A percentile compares a stretch with the other conserved stretches of the same genome.
phyloP scores from a whole-genome alignment of 129 eudicot genomes.

The Tagetes patula region DNA sequence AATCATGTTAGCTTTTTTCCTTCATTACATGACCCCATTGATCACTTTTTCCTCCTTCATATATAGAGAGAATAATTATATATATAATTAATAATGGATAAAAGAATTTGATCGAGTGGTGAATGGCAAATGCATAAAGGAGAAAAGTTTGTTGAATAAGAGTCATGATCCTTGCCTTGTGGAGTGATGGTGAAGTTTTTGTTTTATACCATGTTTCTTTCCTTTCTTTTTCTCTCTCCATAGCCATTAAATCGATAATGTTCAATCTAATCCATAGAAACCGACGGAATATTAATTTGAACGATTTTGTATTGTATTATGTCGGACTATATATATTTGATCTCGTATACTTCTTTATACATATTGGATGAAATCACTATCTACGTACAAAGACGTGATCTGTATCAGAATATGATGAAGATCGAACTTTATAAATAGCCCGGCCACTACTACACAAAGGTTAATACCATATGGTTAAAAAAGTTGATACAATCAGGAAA shows the following conservation, averaged over 20 bases:
- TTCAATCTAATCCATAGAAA: conserved; percentile 28
- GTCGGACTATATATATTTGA: conserved; percentile 21
- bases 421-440: neutral
- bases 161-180: conserved; percentile 37
- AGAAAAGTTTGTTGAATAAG: conserved; percentile 27
- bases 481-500: too few species aligned
- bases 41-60: neutral
- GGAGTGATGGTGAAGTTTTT: conserved; percentile 44
- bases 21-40: conserved; percentile 35
- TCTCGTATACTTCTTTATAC: neutral
- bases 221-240: conserved; percentile 28
- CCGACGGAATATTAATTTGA: conserved; percentile 8
- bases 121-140: conserved; percentile 31
- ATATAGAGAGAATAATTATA: neutral
- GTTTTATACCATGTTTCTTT: conserved; percentile 55
- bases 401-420: neutral
- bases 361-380: neutral
- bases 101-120: conserved; percentile 32
- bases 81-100: conserved; percentile 13
- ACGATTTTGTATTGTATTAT: conserved; percentile 14
- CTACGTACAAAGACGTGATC: neutral
- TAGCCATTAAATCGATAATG: conserved; percentile 22
- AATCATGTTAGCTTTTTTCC: conserved; percentile 32
- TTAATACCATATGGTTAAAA: too few species aligned
- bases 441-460: too few species aligned